Percentiles rank a stretch among this genome's conserved stretches.
These are phyloP conservation scores for Candida maesae DNA, from an alignment of 805 yeast genomes.

Conservation along the genomic window DNA sequence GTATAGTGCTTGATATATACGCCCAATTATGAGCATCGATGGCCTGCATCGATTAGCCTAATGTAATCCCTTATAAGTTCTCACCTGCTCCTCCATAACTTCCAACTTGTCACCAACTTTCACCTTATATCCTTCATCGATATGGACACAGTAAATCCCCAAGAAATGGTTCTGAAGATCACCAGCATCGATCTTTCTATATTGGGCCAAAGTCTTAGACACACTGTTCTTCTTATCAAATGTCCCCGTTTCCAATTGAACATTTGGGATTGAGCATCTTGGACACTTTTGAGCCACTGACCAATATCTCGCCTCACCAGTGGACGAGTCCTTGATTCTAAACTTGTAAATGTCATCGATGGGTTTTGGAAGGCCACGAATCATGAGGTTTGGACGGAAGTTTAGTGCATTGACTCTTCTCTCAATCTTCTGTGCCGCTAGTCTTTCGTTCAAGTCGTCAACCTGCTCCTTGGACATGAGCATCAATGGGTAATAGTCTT, in stretches of 20 bases:
- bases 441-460: slow-evolving; percentile 12
- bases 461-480: slow-evolving; percentile 14
- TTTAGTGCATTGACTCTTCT: slow-evolving; percentile 15
- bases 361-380: slow-evolving; percentile 6
- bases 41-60: too few relatives aligned
- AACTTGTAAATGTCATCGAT: slow-evolving; percentile 17
- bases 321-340: slow-evolving; percentile 3
- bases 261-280: slow-evolving; percentile 23
- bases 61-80: neutral
- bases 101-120: slow-evolving; percentile 18
- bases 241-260: slow-evolving; percentile 14
- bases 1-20: too few relatives aligned
- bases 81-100: slow-evolving; percentile 12
- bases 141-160: slow-evolving; percentile 21
- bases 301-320: slow-evolving; percentile 9
- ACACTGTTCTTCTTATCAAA: slow-evolving; percentile 19
- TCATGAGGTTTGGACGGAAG: slow-evolving; percentile 22
- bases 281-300: slow-evolving; percentile 19
- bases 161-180: slow-evolving; percentile 10
- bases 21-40: too few relatives aligned
- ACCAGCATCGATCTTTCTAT: slow-evolving; percentile 20
- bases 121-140: slow-evolving; percentile 19
- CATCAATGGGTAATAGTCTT: slow-evolving; percentile 24
- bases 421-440: slow-evolving; percentile 3
- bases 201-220: slow-evolving; percentile 12